Evolutionary conservation across 2,329 filamentous ascomycete genomes (phyloP).

Genomic region (Alternaria brassicae): DNA sequence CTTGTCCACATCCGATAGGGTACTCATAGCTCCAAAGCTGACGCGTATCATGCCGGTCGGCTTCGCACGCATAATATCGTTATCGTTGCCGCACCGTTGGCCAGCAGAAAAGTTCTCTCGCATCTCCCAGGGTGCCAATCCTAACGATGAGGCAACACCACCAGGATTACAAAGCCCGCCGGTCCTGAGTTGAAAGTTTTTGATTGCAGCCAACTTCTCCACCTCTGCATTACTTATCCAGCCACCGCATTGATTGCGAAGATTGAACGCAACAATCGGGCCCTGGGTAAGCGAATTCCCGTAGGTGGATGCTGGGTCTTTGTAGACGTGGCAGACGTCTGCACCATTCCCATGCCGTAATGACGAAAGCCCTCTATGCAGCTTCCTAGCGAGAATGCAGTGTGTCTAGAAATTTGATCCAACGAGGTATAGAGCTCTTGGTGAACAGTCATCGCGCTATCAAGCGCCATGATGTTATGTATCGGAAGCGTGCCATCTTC

Average conservation of each 20-base stretch:
- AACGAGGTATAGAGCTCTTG: slow-evolving; percentile 74
- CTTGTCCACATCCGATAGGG: slow-evolving; percentile 71
- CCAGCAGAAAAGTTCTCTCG: slow-evolving; percentile 83
- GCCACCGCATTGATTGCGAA: slow-evolving; percentile 70
- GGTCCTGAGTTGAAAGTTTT: slow-evolving; percentile 82
- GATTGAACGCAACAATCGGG: slow-evolving; percentile 83
- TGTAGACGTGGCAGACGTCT: slow-evolving; percentile 72
- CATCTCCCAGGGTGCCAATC: slow-evolving; percentile 80
- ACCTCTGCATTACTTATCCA: slow-evolving; percentile 86
- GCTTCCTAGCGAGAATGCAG: slow-evolving; percentile 66
- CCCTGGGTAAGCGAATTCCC: slow-evolving; percentile 63
- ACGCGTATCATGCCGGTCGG: slow-evolving; percentile 86
- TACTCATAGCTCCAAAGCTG: slow-evolving; percentile 92
- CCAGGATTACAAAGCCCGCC: slow-evolving; percentile 93
- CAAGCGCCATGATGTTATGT: slow-evolving; percentile 86
- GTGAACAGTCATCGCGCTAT: slow-evolving; percentile 75
- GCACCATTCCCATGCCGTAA: slow-evolving; percentile 74
- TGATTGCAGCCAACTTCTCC: slow-evolving; percentile 82
- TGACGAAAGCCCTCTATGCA: slow-evolving; percentile 65
- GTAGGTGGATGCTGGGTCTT: slow-evolving; percentile 51
- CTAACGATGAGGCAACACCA: slow-evolving; percentile 76
- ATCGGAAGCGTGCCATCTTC: slow-evolving; percentile 93
- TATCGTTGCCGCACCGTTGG: slow-evolving; percentile 81
- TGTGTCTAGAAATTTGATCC: slow-evolving; percentile 73
- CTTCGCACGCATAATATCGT: slow-evolving; percentile 82